phyloP scores from a whole-genome alignment of 2,329 filamentous ascomycete species.

The Colletotrichum eremochloae region DNA sequence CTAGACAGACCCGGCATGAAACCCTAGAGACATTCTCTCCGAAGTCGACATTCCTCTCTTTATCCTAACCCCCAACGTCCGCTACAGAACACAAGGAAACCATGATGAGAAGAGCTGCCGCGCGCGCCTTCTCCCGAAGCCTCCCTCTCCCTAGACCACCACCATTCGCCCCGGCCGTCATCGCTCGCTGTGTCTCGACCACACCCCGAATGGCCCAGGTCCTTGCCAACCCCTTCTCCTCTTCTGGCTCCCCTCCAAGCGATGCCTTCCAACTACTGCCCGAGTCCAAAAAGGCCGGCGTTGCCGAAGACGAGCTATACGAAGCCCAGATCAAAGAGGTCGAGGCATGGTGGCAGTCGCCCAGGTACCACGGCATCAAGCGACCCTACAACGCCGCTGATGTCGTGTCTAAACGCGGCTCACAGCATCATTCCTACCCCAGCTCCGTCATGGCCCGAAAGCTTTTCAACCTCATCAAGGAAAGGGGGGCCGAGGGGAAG shows the following conservation, averaged over 20 bases:
- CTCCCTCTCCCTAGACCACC: constrained; percentile 43
- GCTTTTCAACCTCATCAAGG: constrained; percentile 88
- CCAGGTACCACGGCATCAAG: constrained; percentile 89
- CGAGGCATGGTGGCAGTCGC: constrained; percentile 89
- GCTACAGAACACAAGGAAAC: constrained; percentile 11
- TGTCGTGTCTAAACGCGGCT: constrained; percentile 92
- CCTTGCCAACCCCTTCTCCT: constrained; percentile 38
- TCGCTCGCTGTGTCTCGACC: constrained; percentile 50
- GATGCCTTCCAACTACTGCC: constrained; percentile 90
- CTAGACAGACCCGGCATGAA: not conserved
- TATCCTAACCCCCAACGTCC: not conserved
- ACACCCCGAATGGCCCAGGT: constrained; percentile 49
- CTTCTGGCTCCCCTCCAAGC: constrained; percentile 59
- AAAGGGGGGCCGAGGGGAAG: constrained; percentile 81
- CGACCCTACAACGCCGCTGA: constrained; percentile 91
- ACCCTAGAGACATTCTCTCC: too few species aligned
- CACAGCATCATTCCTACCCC: constrained; percentile 87
- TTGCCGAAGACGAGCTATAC: constrained; percentile 87
- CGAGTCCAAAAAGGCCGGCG: constrained; percentile 81
- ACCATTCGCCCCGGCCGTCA: constrained; percentile 40
- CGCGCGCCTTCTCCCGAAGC: constrained; percentile 49
- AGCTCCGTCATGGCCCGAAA: constrained; percentile 96
- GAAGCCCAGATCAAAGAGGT: constrained; percentile 87
- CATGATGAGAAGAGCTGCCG: constrained; percentile 53
- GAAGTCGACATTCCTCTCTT: not conserved